These are phyloP conservation scores for Fragaria nilgerrensis DNA, from an alignment of 306 rosid species.

Conservation along the genomic window DNA sequence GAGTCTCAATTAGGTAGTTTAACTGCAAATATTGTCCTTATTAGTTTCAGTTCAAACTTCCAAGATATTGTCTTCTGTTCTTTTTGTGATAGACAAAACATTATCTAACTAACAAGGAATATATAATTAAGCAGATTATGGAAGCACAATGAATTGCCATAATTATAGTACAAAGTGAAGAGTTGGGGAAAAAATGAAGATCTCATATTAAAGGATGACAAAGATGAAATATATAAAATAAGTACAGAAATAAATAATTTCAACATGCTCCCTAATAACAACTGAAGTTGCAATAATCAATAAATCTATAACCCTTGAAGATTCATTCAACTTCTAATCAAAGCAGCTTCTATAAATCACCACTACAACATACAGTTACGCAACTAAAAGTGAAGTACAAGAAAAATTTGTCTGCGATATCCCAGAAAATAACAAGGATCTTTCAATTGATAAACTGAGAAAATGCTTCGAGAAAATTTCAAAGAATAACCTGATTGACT, in stretches of 20 bases:
- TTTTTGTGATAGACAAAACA: background rate
- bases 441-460: background rate
- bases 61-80: background rate
- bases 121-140: background rate
- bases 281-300: background rate
- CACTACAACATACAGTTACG: too few species aligned
- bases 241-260: too few species aligned
- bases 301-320: constrained; percentile 5
- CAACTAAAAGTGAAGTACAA: background rate
- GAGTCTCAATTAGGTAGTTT: background rate
- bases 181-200: background rate
- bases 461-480: background rate
- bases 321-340: background rate
- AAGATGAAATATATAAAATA: too few species aligned
- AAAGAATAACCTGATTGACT: constrained; percentile 40
- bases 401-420: background rate
- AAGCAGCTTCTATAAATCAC: background rate
- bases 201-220: too few species aligned
- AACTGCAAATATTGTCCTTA: background rate
- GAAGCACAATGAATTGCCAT: background rate
- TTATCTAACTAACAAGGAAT: background rate
- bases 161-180: too few species aligned
- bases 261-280: too few species aligned
- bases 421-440: background rate
- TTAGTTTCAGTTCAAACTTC: background rate